These are phyloP conservation scores for Cucumis melo DNA, from an alignment of 306 rosid species.

Conservation along the genomic window DNA sequence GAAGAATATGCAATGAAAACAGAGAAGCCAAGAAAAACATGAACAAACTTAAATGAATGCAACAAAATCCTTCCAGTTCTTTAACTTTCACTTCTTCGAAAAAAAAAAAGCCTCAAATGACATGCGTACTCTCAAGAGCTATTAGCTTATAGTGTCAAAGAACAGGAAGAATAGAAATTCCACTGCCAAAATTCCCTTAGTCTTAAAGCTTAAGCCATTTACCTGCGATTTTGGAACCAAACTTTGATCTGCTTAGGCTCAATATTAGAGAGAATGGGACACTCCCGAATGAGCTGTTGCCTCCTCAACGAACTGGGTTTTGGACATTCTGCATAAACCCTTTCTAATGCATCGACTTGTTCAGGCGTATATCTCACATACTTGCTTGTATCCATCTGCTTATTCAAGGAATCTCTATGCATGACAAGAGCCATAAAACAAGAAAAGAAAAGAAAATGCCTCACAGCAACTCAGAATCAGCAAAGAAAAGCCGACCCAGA, in stretches of 20 bases:
- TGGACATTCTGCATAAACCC: constrained; percentile 85
- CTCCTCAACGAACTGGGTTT: constrained; percentile 85
- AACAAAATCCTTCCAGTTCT: background rate
- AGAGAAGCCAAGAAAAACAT: background rate
- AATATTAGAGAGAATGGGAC: constrained; percentile 80
- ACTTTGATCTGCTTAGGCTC: constrained; percentile 98
- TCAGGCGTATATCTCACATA: constrained; percentile 94
- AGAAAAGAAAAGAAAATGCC: background rate
- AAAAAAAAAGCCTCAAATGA: background rate
- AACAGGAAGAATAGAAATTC: no score
- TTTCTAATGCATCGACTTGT: constrained; percentile 90
- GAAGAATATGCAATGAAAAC: background rate
- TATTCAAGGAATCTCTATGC: constrained; percentile 41
- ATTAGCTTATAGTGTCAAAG: background rate
- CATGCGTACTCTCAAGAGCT: background rate
- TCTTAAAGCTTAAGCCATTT: background rate
- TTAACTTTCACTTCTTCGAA: background rate
- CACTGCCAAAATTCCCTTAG: background rate
- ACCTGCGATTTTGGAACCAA: constrained; percentile 98
- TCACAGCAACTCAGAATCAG: background rate
- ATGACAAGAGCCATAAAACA: constrained; percentile 51
- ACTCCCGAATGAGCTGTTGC: constrained; percentile 87
- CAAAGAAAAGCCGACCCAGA: background rate
- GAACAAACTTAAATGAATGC: background rate
- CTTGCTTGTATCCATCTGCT: constrained; percentile 73